These are phyloP conservation scores for Oryza longistaminata DNA, from an alignment of 176 grass and related monocot species.

Conservation along the genomic window DNA sequence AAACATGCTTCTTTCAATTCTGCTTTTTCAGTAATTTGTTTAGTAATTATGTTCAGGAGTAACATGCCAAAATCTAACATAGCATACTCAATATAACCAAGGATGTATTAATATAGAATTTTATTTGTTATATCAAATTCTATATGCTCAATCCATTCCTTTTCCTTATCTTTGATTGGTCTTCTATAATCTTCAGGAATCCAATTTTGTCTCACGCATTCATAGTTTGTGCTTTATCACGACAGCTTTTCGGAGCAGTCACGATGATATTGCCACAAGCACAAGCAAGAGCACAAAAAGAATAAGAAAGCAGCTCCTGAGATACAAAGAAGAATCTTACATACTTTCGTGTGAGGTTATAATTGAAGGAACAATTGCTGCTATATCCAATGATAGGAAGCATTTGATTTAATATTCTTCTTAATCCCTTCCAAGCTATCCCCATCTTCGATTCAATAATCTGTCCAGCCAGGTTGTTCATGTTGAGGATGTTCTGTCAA, in stretches of 20 bases:
- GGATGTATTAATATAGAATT: background rate
- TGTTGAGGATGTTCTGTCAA: slow-evolving; percentile 83
- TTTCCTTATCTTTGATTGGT: slow-evolving; percentile 10
- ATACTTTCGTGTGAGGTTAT: slow-evolving; percentile 86
- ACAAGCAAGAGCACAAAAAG: slow-evolving; percentile 84
- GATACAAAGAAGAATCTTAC: slow-evolving; percentile 59
- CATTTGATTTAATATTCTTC: slow-evolving; percentile 72
- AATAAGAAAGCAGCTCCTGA: slow-evolving; percentile 63
- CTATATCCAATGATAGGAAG: slow-evolving; percentile 89
- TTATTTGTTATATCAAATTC: slow-evolving; percentile 1
- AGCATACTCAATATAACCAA: background rate
- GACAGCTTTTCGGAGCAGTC: slow-evolving; percentile 29
- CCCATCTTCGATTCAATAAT: slow-evolving; percentile 55
- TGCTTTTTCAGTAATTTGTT: slow-evolving; percentile 72
- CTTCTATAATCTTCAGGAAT: slow-evolving; percentile 61
- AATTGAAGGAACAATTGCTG: slow-evolving; percentile 81
- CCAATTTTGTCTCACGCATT: slow-evolving; percentile 84
- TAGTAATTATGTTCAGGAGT: background rate
- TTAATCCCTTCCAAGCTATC: slow-evolving; percentile 69
- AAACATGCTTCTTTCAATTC: slow-evolving; percentile 72
- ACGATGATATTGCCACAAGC: slow-evolving; percentile 47
- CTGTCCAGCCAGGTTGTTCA: slow-evolving; percentile 82
- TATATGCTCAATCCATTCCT: background rate
- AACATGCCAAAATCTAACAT: background rate
- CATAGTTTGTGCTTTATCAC: slow-evolving; percentile 78